Base-by-base conservation (phyloP, 1,284 basidiomycete species). In the Athelia psychrophila region DNA sequence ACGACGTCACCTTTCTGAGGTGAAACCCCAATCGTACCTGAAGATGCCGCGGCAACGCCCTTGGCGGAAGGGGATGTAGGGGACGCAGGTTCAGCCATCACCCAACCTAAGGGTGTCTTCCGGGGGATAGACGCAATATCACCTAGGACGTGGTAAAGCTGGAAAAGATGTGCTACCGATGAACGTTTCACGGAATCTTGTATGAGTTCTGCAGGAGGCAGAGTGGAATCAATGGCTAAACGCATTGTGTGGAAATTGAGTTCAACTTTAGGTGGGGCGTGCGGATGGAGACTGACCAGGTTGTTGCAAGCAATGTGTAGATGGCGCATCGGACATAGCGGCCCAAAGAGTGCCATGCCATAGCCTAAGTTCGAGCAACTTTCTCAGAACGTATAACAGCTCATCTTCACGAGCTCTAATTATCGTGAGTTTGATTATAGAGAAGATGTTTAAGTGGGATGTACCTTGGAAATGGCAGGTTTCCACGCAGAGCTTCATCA, bases 371-470 rank as follows among this genome's bases (percentile, higher is more conserved):
- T 80, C 77, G 2, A 84, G 72, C n/a, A 96, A 69, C 56, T 91
- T 89, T 44, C 82, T 80, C 12, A 98, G 73, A 8, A 95, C 80
- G 61, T 93, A 96, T 1, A 94, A 68, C 15, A 98, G 67, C 63
- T 98, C 95, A 58, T 98, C 94, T 65, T 97, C 92, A 30, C 93
- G 81, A 1, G 86, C 80, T 53, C 93, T 94, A 54, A 16, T 23
- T 53, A 48, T 25, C 16, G 15, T 57, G 27, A 57, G 44, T 16
- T 10, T 27, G 46, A n/a, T 8, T 8, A 5, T n/a, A 42, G 38
- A 42, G n/a, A 6, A 42, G n/a, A 18, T 6, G 38, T 22, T 8
- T 10, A 23, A 38, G 40, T 20, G 33, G 19, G 15, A 44, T 47
- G 15, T 54, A 91, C 91, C 93, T 80, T 40, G 91, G 83, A 68